Evolutionary conservation across 2,329 filamentous ascomycete genomes (phyloP), one percentile per base, ranked within the genome.

Genomic region (Monosporascus sp.): DNA sequence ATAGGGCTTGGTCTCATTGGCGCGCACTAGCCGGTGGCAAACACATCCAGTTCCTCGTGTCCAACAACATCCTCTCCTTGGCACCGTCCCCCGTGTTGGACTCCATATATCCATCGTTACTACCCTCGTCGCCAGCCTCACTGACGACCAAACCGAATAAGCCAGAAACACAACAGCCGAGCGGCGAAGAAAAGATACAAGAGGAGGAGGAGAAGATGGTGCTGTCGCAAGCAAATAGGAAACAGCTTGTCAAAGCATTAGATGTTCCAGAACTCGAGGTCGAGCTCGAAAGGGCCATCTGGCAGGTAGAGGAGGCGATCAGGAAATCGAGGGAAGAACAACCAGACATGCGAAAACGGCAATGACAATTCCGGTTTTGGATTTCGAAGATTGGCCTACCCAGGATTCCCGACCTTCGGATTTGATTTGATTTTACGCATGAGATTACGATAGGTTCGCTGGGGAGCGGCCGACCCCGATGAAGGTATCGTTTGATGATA

Each of bases 1-100:
- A 95, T 74, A 83, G 94, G 59, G 88, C 91, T 26, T 97, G 89
- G 87, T 95, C 89, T 20, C 91, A 96, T 71, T 96, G 89, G 84
- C 83, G 87, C 74, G 94, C 94, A 51, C 75, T 96, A 51, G 82
- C 84, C 38, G 94, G 94, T 51, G 92, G 91, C 20, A 88, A 85
- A 64, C 89, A 97, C 68, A 75, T 97, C 37, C 83, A 93, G 60
- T 94, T 90, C 70, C 80, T 99, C 14, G 71, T 93, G 41, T 74
- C 88, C 53, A 86, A 92, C 60, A 83, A 87, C 48, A 80, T 94
- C 28, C 75, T 96, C 40, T 78, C 76, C 2, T 76, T 84, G 1
- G 76, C 78, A 15, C 85, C 91, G 1, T 91, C 87, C 0, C 73
- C 80, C 15, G 75, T 81, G 7, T 78, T 99, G 47, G 88, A 96